A percentile compares a stretch with the other conserved stretches of the same genome.
Evolutionary conservation across 2,329 filamentous ascomycete species (phyloP).

Genomic region (Pestalotiopsis sp.): DNA sequence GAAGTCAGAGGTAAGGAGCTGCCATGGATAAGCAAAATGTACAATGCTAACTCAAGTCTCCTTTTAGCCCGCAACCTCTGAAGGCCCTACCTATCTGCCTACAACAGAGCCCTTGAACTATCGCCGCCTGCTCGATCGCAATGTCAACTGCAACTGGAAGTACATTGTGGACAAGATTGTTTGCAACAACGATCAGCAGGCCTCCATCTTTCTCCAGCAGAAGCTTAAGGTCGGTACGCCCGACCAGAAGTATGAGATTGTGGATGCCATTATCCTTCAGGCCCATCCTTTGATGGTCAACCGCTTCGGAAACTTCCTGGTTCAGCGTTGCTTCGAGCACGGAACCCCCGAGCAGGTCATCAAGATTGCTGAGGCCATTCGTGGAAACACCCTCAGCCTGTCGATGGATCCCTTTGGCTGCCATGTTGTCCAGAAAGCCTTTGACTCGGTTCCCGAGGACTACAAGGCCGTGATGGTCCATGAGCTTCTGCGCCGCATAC

Average conservation of each 20-base stretch:
- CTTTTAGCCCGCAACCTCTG: slow-evolving; percentile 45
- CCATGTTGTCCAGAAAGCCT: slow-evolving; percentile 97
- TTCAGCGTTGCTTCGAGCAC: slow-evolving; percentile 98
- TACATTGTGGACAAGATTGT: slow-evolving; percentile 99
- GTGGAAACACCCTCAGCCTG: slow-evolving; percentile 87
- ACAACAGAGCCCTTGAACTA: slow-evolving; percentile 95
- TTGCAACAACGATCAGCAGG: slow-evolving; percentile 98
- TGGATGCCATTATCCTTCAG: slow-evolving; percentile 92
- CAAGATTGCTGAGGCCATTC: slow-evolving; percentile 90
- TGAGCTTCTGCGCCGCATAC: slow-evolving; percentile 90
- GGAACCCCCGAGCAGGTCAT: slow-evolving; percentile 93
- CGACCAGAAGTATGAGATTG: slow-evolving; percentile 96
- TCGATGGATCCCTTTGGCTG: slow-evolving; percentile 99
- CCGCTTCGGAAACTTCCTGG: slow-evolving; percentile 96
- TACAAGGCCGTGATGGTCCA: slow-evolving; percentile 99
- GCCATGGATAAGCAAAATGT: slow-evolving; percentile 5
- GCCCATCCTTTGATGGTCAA: slow-evolving; percentile 98
- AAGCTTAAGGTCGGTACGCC: slow-evolving; percentile 95
- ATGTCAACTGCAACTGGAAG: slow-evolving; percentile 98
- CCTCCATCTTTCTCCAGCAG: slow-evolving; percentile 97
- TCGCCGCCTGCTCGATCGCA: slow-evolving; percentile 89
- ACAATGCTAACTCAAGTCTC: slow-evolving; percentile 22
- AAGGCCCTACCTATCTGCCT: slow-evolving; percentile 76
- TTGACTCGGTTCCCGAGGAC: slow-evolving; percentile 94
- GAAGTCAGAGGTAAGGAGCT: slow-evolving; percentile 51